phyloP scores from a whole-genome alignment of 2,329 filamentous ascomycete genomes.

The Cladorrhinum sp. region DNA sequence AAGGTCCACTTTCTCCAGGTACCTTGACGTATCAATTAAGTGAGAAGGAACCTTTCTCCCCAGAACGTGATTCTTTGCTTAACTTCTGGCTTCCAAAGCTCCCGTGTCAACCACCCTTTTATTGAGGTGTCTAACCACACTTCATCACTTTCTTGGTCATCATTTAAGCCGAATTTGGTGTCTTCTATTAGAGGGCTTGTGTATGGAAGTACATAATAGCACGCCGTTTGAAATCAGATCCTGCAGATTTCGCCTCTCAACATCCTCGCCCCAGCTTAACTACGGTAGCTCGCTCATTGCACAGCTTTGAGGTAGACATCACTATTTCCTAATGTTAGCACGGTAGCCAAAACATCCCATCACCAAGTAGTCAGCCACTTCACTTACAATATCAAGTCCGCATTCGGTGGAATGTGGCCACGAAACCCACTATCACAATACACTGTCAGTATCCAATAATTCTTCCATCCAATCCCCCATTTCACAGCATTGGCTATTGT shows the following conservation, averaged over 20 bases:
- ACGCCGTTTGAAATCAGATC: background rate
- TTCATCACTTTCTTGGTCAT: no score
- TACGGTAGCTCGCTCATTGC: no score
- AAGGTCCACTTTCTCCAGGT: constrained; percentile 2
- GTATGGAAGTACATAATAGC: no score
- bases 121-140: no score
- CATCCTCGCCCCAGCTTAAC: no score
- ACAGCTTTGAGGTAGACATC: constrained; percentile 36
- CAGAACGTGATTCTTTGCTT: background rate
- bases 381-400: constrained; percentile 81
- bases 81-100: background rate
- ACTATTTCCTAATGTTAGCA: constrained; percentile 28
- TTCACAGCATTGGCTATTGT: background rate
- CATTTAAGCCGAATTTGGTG: no score
- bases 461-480: no score
- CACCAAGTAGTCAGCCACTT: background rate
- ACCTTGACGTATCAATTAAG: constrained; percentile 1
- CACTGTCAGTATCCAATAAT: constrained; percentile 6
- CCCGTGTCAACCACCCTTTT: background rate
- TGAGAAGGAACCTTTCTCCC: background rate
- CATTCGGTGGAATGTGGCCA: constrained; percentile 69
- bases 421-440: constrained; percentile 67
- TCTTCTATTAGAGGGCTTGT: no score
- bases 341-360: background rate
- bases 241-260: background rate